These are phyloP conservation scores for Paramecium tetraurelia DNA, from an alignment of 73 alveolate species.

Conservation along the genomic window DNA sequence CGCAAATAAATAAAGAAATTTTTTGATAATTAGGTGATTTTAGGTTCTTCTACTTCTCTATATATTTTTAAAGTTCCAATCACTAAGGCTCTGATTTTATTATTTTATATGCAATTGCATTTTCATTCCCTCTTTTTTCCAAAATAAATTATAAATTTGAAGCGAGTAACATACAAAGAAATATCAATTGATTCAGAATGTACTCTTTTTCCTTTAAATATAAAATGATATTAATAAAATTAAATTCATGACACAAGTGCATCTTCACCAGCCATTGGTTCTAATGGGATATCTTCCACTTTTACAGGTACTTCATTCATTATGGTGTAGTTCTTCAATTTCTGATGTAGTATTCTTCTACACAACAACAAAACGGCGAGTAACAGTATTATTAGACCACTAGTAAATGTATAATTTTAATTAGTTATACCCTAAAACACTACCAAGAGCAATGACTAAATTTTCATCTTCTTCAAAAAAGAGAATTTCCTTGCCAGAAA, in stretches of 20 bases:
- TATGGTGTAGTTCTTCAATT: background rate
- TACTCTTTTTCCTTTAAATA: background rate
- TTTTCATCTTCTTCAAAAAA: background rate
- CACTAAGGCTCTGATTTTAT: too few relatives aligned
- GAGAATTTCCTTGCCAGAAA: background rate
- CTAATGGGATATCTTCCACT: background rate
- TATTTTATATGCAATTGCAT: constrained; percentile 21
- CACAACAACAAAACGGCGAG: background rate
- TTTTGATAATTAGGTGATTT: background rate
- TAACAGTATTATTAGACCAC: background rate
- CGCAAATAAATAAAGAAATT: background rate
- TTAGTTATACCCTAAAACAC: background rate
- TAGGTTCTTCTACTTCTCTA: too few relatives aligned
- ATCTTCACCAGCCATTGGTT: background rate
- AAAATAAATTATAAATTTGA: background rate
- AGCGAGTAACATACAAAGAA: background rate
- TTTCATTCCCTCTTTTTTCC: background rate
- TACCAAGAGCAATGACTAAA: background rate
- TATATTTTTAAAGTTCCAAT: too few relatives aligned
- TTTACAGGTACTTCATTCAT: background rate
- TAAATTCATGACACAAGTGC: background rate
- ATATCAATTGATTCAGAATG: background rate
- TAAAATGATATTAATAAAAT: background rate
- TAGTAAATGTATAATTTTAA: background rate
- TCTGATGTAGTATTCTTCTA: background rate